Evolutionary conservation across 768 basidiomycete genomes (phyloP).

Genomic region (Russula virescens): DNA sequence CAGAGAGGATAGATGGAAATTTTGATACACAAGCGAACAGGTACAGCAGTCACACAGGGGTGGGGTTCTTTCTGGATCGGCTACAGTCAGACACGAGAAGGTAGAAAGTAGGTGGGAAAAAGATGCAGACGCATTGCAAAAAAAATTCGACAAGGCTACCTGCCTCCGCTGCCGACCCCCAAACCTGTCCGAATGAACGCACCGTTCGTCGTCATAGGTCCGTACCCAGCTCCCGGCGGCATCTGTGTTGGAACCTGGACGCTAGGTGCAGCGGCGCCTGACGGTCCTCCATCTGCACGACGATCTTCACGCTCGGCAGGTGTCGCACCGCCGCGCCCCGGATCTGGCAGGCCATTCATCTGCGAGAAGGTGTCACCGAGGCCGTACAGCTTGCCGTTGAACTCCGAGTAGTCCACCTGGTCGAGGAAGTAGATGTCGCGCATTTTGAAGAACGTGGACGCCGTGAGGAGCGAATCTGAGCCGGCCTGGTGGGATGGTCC

Average conservation of each 20-base stretch:
- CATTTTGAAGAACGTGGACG: slow-evolving; percentile 95
- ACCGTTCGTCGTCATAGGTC: slow-evolving; percentile 24
- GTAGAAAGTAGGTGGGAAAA: not conserved
- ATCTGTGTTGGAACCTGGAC: slow-evolving; percentile 20
- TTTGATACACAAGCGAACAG: slow-evolving; percentile 31
- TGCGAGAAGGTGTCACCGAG: slow-evolving; percentile 73
- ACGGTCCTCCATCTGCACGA: slow-evolving; percentile 39
- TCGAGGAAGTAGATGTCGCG: slow-evolving; percentile 88
- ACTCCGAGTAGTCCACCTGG: slow-evolving; percentile 76
- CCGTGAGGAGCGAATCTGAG: slow-evolving; percentile 92
- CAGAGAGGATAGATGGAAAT: not conserved
- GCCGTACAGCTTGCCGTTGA: slow-evolving; percentile 78
- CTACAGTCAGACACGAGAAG: slow-evolving; percentile 1
- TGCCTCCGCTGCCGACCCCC: slow-evolving; percentile 22
- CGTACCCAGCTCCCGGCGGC: slow-evolving; percentile 21
- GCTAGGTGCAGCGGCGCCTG: slow-evolving; percentile 33
- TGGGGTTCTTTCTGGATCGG: slow-evolving; percentile 16
- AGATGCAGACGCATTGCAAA: slow-evolving; percentile 19
- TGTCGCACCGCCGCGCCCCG: slow-evolving; percentile 66
- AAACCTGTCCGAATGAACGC: slow-evolving; percentile 23
- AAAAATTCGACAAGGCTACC: slow-evolving; percentile 6
- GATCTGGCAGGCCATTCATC: slow-evolving; percentile 61
- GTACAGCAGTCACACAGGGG: slow-evolving; percentile 30
- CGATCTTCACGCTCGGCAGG: slow-evolving; percentile 78
- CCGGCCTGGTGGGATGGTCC: slow-evolving; percentile 94